Evolutionary conservation across 2,329 filamentous ascomycete species (phyloP).

Genomic region (Helotiales sp.): DNA sequence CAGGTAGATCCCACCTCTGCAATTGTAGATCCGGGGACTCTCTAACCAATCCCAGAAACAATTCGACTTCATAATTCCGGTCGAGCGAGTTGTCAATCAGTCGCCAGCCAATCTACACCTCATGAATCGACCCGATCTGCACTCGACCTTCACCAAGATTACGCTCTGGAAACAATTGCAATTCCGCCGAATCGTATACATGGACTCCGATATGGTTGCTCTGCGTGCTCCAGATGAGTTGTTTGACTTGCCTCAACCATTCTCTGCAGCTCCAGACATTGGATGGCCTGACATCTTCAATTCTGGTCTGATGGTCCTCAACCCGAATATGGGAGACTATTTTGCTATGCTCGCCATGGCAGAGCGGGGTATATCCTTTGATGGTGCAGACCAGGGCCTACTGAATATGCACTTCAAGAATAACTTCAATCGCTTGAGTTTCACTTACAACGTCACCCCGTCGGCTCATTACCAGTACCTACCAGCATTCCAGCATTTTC

Average conservation of each 20-base stretch:
- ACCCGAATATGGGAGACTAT: conserved; percentile 85
- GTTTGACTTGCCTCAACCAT: conserved; percentile 66
- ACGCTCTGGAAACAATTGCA: conserved; percentile 90
- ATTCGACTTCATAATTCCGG: conserved; percentile 88
- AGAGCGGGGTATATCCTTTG: conserved; percentile 87
- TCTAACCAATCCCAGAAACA: conserved; percentile 60
- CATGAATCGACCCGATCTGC: conserved; percentile 89
- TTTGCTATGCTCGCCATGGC: conserved; percentile 84
- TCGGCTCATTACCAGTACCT: conserved; percentile 97
- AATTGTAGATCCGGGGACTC: not conserved
- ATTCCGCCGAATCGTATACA: conserved; percentile 90
- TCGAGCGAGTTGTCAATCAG: conserved; percentile 77
- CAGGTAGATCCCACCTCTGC: conserved; percentile 55
- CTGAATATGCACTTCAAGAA: conserved; percentile 92
- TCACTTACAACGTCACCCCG: conserved; percentile 96
- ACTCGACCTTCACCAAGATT: conserved; percentile 96
- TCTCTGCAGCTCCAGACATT: conserved; percentile 85
- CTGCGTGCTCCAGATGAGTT: conserved; percentile 91
- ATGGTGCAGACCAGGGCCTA: conserved; percentile 94
- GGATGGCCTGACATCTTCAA: conserved; percentile 99
- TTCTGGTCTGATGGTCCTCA: conserved; percentile 92
- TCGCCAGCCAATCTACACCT: conserved; percentile 83
- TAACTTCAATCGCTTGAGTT: conserved; percentile 85
- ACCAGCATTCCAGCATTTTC: conserved; percentile 91
- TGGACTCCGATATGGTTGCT: conserved; percentile 93